Conservation (phyloP, 2,329 filamentous ascomycete species). For the Aureobasidium sp. region DNA sequence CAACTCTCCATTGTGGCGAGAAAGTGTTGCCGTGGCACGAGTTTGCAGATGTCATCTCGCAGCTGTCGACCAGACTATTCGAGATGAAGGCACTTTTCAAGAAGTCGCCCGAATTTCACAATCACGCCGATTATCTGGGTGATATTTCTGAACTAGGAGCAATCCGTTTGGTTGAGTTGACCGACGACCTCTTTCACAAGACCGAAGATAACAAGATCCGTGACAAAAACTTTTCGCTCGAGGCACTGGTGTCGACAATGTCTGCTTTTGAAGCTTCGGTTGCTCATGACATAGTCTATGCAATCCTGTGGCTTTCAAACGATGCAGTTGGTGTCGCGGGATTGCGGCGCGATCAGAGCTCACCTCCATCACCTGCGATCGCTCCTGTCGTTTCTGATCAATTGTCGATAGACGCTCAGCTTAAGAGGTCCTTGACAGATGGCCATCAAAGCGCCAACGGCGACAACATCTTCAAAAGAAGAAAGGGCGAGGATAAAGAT, state of each 20-base stretch:
- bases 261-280: slow-evolving; percentile 11
- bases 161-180: slow-evolving; percentile 2
- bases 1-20: background rate
- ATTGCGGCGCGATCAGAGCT: background rate
- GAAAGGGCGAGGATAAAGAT: background rate
- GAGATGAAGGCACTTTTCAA: background rate
- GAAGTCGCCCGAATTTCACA: background rate
- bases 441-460: background rate
- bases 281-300: slow-evolving; percentile 13
- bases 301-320: slow-evolving; percentile 14
- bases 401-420: background rate
- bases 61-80: background rate
- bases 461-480: slow-evolving; percentile 1
- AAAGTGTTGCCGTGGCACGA: background rate
- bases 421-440: background rate
- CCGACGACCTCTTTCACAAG: slow-evolving; percentile 3
- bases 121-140: slow-evolving; percentile 2
- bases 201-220: slow-evolving; percentile 1
- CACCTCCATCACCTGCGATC: background rate
- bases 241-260: background rate
- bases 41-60: slow-evolving; percentile 6
- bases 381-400: background rate
- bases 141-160: slow-evolving; percentile 2
- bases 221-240: slow-evolving; percentile 3
- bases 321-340: slow-evolving; percentile 5